Evolutionary conservation across 352 stramenopile species (phyloP).

Genomic region (Phytophthora capsici): DNA sequence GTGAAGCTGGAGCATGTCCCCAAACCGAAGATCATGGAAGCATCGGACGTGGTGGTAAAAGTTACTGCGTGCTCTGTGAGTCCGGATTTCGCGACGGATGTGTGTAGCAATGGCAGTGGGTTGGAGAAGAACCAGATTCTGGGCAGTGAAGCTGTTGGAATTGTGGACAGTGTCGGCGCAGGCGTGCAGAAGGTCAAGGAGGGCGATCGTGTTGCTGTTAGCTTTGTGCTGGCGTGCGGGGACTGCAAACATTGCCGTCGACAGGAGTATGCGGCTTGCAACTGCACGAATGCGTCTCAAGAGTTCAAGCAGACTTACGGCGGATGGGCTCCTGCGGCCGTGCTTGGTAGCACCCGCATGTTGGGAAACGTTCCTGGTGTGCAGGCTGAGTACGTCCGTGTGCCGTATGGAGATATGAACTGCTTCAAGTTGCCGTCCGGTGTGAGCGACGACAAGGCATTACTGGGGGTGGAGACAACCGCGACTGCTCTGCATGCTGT

Average conservation of each 20-base stretch:
- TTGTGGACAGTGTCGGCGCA: slow-evolving; percentile 59
- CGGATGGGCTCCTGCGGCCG: slow-evolving; percentile 62
- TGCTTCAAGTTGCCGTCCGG: slow-evolving; percentile 65
- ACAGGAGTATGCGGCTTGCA: slow-evolving; percentile 69
- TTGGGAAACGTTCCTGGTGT: slow-evolving; percentile 67
- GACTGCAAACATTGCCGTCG: slow-evolving; percentile 71
- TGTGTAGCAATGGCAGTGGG: slow-evolving; percentile 36
- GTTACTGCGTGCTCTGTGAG: slow-evolving; percentile 70
- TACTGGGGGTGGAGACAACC: slow-evolving; percentile 69
- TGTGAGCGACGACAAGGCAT: slow-evolving; percentile 67
- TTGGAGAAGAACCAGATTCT: slow-evolving; percentile 72
- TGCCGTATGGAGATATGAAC: slow-evolving; percentile 78
- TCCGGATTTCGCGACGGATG: slow-evolving; percentile 59
- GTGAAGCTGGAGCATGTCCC: slow-evolving; percentile 61
- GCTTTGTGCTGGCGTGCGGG: slow-evolving; percentile 74
- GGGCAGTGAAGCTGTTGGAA: slow-evolving; percentile 72
- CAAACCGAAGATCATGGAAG: slow-evolving; percentile 63
- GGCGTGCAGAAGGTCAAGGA: slow-evolving; percentile 59
- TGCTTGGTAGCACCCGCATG: slow-evolving; percentile 65
- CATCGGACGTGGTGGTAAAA: slow-evolving; percentile 64
- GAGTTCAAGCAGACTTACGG: slow-evolving; percentile 74
- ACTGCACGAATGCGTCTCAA: slow-evolving; percentile 73
- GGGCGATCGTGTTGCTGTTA: slow-evolving; percentile 77
- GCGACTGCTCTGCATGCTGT: slow-evolving; percentile 66
- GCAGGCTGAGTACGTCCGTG: slow-evolving; percentile 78